Evolutionary conservation across 176 grass and related monocot genomes (phyloP).

Genomic region (Triticum monococcum): DNA sequence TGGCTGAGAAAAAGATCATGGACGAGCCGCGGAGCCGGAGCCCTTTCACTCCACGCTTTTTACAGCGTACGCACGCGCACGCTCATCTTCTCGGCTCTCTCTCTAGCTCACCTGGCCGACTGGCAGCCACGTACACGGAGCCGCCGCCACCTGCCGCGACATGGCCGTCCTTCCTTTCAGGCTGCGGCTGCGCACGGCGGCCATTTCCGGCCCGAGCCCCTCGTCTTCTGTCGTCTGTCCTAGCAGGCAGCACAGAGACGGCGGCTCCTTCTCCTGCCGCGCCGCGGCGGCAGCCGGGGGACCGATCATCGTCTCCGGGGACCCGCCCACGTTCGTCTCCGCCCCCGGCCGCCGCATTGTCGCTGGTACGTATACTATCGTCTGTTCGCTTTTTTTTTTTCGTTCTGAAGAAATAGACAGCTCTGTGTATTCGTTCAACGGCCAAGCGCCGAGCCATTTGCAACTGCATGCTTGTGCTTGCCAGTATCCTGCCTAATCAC

Average conservation of each 20-base stretch:
- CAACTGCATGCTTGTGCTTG: not conserved
- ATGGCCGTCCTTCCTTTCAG: constrained; percentile 61
- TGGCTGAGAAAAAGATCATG: not conserved
- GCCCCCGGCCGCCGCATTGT: constrained; percentile 82
- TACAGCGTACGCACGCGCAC: not conserved
- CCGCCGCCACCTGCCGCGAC: not conserved
- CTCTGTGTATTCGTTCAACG: not conserved
- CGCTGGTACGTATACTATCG: constrained; percentile 46
- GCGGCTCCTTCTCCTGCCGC: constrained; percentile 12
- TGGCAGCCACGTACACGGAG: not conserved
- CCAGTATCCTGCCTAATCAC: not conserved
- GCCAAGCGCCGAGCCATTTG: not conserved
- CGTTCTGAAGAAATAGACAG: not conserved
- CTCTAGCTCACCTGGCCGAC: not conserved
- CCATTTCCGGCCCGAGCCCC: not conserved
- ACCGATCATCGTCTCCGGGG: constrained; percentile 57
- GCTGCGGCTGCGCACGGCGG: constrained; percentile 33
- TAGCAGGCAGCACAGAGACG: not conserved
- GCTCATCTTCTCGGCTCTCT: not conserved
- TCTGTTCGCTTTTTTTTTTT: not conserved
- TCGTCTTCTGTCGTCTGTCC: not conserved
- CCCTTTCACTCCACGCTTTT: not conserved
- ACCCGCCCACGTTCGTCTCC: constrained; percentile 76
- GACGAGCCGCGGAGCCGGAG: not conserved
- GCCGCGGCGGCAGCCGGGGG: not conserved